Evolutionary conservation across 2,329 filamentous ascomycete species (phyloP).

Genomic region (Microascus cirrosus): DNA sequence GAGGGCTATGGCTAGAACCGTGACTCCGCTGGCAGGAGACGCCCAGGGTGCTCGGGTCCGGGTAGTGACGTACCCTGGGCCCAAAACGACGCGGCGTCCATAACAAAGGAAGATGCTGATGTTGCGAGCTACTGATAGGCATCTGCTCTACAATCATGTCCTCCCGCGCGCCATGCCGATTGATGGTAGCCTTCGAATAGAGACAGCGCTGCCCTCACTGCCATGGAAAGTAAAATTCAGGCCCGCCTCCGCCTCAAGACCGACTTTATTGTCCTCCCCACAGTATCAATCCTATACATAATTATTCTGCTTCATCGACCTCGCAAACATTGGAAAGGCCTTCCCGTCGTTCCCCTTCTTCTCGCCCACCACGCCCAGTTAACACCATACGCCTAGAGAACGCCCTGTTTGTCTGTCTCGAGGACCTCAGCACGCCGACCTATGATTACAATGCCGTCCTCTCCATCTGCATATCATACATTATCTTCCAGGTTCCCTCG

Average conservation of each 20-base stretch:
- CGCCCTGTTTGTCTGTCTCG: conserved; percentile 45
- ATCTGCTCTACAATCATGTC: too few relatives aligned
- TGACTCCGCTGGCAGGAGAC: not conserved
- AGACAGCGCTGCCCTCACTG: not conserved
- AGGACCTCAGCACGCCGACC: conserved; percentile 40
- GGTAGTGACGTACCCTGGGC: not conserved
- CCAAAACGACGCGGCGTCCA: not conserved
- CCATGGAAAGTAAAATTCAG: not conserved
- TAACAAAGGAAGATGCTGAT: not conserved
- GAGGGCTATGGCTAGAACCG: not conserved
- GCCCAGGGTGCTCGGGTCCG: not conserved
- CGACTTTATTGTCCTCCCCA: conserved; percentile 54
- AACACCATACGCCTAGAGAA: conserved; percentile 56
- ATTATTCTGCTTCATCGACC: conserved; percentile 64
- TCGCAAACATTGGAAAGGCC: conserved; percentile 56
- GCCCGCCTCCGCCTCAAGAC: conserved; percentile 50
- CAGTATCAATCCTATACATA: conserved; percentile 56
- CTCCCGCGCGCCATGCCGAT: too few relatives aligned
- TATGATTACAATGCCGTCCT: conserved; percentile 54
- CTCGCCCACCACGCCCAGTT: conserved; percentile 60
- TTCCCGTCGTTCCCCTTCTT: conserved; percentile 49
- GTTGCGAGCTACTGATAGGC: not conserved
- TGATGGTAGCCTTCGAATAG: not conserved
- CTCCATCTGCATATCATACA: conserved; percentile 52
- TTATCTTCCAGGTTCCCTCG: conserved; percentile 52